Evolutionary conservation across 352 stramenopile genomes (phyloP).

Genomic region (Pythium monospermum): DNA sequence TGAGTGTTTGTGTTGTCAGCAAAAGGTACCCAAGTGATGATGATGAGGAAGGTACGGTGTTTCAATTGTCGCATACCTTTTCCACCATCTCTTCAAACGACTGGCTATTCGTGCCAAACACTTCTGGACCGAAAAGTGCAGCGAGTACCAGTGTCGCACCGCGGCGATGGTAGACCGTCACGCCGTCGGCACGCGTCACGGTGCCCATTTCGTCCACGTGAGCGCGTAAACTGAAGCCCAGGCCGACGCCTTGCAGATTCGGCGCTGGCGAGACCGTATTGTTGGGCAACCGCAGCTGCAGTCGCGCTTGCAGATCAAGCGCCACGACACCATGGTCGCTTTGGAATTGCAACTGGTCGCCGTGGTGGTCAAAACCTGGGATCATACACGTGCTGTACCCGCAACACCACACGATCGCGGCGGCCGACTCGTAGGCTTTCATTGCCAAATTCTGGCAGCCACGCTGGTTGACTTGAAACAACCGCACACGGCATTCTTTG

Average conservation of each 20-base stretch:
- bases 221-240: conserved; percentile 76
- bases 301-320: conserved; percentile 44
- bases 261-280: conserved; percentile 4
- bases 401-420: conserved; percentile 77
- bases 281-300: conserved; percentile 26
- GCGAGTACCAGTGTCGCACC: conserved; percentile 68
- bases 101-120: conserved; percentile 47
- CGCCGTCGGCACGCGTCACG: conserved; percentile 70
- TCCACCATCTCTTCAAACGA: conserved; percentile 85
- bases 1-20: too few relatives aligned
- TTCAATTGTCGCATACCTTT: conserved; percentile 52
- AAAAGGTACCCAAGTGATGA: too few relatives aligned
- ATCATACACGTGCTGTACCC: conserved; percentile 74
- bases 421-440: conserved; percentile 63
- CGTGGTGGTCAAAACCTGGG: conserved; percentile 38
- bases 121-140: conserved; percentile 46
- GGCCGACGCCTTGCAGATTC: conserved; percentile 58
- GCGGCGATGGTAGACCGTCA: conserved; percentile 85
- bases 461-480: conserved; percentile 68
- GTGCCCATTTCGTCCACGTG: conserved; percentile 74
- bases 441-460: conserved; percentile 43
- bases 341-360: conserved; percentile 35
- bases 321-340: conserved; percentile 64
- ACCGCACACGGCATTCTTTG: conserved; percentile 55
- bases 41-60: too few relatives aligned